Percentiles rank a stretch among this genome's conserved stretches.
These are phyloP conservation scores for Penicillium parvum DNA, from an alignment of 495 filamentous ascomycete genomes.

Conservation along the genomic window DNA sequence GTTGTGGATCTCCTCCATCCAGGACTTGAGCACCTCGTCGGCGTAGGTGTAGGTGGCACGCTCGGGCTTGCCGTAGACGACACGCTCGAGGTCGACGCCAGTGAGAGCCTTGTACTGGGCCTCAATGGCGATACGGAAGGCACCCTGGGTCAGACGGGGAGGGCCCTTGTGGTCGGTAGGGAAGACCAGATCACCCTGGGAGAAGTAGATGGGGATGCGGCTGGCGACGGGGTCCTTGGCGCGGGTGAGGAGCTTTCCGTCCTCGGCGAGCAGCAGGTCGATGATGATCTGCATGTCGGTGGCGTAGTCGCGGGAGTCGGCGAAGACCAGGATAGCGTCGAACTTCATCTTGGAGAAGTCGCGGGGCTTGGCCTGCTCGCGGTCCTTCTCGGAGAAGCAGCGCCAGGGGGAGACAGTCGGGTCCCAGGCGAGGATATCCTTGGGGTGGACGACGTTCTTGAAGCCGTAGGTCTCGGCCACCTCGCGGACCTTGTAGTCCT, in stretches of 20 bases:
- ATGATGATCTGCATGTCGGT: constrained; percentile 84
- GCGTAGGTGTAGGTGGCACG: constrained; percentile 76
- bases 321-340: constrained; percentile 78
- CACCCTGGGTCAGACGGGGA: constrained; percentile 69
- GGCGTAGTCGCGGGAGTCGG: constrained; percentile 77
- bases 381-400: constrained; percentile 64
- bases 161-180: constrained; percentile 68
- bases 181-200: constrained; percentile 69
- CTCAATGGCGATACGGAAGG: constrained; percentile 72
- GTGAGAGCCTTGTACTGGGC: constrained; percentile 75
- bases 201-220: constrained; percentile 74
- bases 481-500: constrained; percentile 80
- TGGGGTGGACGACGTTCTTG: constrained; percentile 80
- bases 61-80: constrained; percentile 82
- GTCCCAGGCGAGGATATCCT: constrained; percentile 86
- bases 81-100: constrained; percentile 70
- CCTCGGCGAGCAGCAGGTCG: constrained; percentile 70
- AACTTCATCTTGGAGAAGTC: constrained; percentile 69
- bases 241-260: constrained; percentile 62
- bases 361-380: constrained; percentile 59
- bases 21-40: constrained; percentile 67
- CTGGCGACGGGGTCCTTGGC: constrained; percentile 63
- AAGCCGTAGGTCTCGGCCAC: constrained; percentile 88
- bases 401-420: constrained; percentile 78
- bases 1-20: constrained; percentile 74